Base-by-base conservation (phyloP, 805 yeast genomes). In the Starmerella apicola region DNA sequence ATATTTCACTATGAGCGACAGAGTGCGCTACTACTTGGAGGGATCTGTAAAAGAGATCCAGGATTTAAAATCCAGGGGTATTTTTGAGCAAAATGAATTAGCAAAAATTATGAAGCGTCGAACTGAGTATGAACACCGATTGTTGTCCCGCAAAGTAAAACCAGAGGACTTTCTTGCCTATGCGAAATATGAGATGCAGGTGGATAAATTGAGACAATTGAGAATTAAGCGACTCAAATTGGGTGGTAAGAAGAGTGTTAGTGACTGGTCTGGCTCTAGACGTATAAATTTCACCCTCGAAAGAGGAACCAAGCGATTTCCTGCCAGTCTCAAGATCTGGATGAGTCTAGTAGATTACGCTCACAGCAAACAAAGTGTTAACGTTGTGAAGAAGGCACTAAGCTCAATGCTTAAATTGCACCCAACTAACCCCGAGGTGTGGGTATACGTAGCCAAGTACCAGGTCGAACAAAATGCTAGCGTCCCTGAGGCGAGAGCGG, bases 391-490 rank as follows among this genome's bases (percentile, higher is more conserved):
- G 40, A 76, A 75, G 48, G 76, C 83, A 6, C 83, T 85, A 58
- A 77, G 86, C 5, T 72, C 74, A 42, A 66, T 88, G 50, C 66
- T 91, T 51, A 83, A 78, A 59, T 63, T 85, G 47, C 97, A 91
- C 57, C 97, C 98, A n/a, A 71, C 81, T 32, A 81, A 86, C 54
- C 72, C 84, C 2, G 81, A 78, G 51, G 81, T 88, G 15, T 91
- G 98, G 98, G 73, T 91, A 32, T 73, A 83, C 53, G 96, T 95
- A 19, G 95, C 96, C 23, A 82, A 82, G 56, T 84, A 83, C 61
- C 97, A 91, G 62, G 78, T 82, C 53, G 95, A 88, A 51, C 72
- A 72, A 22, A 84, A 91, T 59, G 81, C 88, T 30, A 81, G 85
- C 51, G 82, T 94, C 33, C 76, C 79, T 55, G 86, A 94, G 34